Conservation (phyloP, 768 basidiomycete species). For the Trametes cingulata region DNA sequence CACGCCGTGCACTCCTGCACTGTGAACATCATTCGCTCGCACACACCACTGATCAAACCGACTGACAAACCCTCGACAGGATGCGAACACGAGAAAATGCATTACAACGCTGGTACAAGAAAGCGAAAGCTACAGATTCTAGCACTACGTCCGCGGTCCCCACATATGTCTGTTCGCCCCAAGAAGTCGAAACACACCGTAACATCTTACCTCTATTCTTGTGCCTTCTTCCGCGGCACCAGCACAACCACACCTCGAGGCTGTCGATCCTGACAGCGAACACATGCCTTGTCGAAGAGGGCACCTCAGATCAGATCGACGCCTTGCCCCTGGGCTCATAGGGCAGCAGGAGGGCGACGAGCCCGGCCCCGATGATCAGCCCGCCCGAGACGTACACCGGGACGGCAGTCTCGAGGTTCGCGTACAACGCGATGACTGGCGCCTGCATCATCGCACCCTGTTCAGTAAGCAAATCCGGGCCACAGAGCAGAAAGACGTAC, state of each 20-base stretch:
- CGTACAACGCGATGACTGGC: slow-evolving; percentile 70
- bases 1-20: not conserved
- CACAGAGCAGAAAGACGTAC: slow-evolving; percentile 41
- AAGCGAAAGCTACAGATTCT: not conserved
- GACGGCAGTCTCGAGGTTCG: slow-evolving; percentile 59
- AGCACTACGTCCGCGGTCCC: not conserved
- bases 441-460: slow-evolving; percentile 44
- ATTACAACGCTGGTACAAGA: not conserved
- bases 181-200: not conserved
- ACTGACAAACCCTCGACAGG: too few species aligned
- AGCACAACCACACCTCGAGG: not conserved
- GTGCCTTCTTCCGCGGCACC: not conserved
- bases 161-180: not conserved
- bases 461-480: too few species aligned
- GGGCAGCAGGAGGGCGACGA: slow-evolving; percentile 61
- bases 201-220: not conserved
- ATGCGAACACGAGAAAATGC: not conserved
- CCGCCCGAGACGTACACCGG: slow-evolving; percentile 75
- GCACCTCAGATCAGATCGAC: slow-evolving; percentile 53
- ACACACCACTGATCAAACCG: too few species aligned
- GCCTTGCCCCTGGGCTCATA: slow-evolving; percentile 77
- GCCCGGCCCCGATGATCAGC: slow-evolving; percentile 60
- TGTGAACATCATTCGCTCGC: not conserved
- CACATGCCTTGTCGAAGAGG: too few species aligned
- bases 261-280: not conserved